phyloP scores from a whole-genome alignment of 805 yeast genomes.

The Yamadazyma takamatsuzukensis region DNA sequence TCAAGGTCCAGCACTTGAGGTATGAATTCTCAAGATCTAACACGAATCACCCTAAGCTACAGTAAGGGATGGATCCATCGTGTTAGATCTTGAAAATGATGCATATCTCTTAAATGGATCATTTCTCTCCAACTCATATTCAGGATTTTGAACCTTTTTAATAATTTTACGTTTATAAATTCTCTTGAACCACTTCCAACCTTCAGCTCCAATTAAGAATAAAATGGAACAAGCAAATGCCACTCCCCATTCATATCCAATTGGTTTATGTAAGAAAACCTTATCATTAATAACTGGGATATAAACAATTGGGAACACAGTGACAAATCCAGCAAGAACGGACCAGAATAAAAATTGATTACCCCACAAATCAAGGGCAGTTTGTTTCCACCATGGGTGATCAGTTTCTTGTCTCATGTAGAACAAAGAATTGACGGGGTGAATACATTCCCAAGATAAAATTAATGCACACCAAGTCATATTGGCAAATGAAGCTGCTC shows the following conservation, averaged over 20 bases:
- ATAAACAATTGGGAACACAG: constrained; percentile 39
- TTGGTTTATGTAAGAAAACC: constrained; percentile 36
- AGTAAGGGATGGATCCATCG: constrained; percentile 19
- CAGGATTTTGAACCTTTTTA: constrained; percentile 23
- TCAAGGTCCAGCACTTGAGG: constrained; percentile 4
- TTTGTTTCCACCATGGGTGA: constrained; percentile 34
- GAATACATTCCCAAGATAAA: constrained; percentile 40
- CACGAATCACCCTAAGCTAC: neutral
- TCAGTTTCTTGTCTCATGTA: constrained; percentile 35
- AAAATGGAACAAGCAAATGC: constrained; percentile 28
- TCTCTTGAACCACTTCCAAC: constrained; percentile 38
- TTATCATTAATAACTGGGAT: constrained; percentile 38
- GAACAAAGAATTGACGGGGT: constrained; percentile 32
- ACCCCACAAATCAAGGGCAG: constrained; percentile 30
- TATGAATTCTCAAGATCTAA: constrained; percentile 1
- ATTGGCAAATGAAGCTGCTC: constrained; percentile 36
- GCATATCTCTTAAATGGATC: constrained; percentile 40
- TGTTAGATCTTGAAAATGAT: constrained; percentile 36
- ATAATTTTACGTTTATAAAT: constrained; percentile 21
- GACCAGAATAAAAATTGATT: constrained; percentile 39
- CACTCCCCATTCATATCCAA: constrained; percentile 39
- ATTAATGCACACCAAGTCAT: constrained; percentile 42
- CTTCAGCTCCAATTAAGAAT: constrained; percentile 33
- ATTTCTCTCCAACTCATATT: constrained; percentile 35
- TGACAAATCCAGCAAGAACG: constrained; percentile 29